Conservation (phyloP, 169 alveolate genomes). For the Plasmodium reichenowi region DNA sequence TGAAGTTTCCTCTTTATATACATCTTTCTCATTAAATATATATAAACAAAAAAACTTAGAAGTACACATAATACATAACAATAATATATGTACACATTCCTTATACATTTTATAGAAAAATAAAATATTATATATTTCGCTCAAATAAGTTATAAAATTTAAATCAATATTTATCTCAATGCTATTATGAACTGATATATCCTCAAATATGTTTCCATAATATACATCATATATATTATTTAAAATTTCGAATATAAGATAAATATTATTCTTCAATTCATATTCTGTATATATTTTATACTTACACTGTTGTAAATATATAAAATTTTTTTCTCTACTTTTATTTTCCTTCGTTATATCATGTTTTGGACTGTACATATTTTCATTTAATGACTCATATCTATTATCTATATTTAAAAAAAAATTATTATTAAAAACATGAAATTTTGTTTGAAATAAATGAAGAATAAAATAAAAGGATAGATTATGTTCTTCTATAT, state of each 20-base stretch:
- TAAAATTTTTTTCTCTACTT: not conserved
- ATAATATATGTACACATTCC: slow-evolving; percentile 28
- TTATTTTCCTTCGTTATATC: not conserved
- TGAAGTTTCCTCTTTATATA: not conserved
- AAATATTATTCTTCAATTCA: slow-evolving; percentile 34
- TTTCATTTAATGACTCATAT: not conserved
- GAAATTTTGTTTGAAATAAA: slow-evolving; percentile 29
- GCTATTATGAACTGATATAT: slow-evolving; percentile 1
- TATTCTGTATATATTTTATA: slow-evolving; percentile 19
- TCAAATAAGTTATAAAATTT: slow-evolving; percentile 46
- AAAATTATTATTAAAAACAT: slow-evolving; percentile 21
- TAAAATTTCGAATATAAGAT: slow-evolving; percentile 55
- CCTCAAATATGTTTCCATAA: slow-evolving; percentile 27
- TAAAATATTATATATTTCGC: slow-evolving; percentile 73
- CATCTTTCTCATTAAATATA: slow-evolving; percentile 40
- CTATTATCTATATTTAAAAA: not conserved
- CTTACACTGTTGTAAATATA: not conserved
- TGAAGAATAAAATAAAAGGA: slow-evolving; percentile 32
- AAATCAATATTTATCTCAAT: slow-evolving; percentile 37
- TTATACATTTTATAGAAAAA: slow-evolving; percentile 38
- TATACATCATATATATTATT: slow-evolving; percentile 54
- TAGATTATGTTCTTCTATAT: slow-evolving; percentile 25
- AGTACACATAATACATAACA: slow-evolving; percentile 42
- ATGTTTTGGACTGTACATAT: not conserved
- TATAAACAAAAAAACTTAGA: slow-evolving; percentile 54